phyloP scores from a whole-genome alignment of 192 early-diverging fungal species.

The Backusella circina region DNA sequence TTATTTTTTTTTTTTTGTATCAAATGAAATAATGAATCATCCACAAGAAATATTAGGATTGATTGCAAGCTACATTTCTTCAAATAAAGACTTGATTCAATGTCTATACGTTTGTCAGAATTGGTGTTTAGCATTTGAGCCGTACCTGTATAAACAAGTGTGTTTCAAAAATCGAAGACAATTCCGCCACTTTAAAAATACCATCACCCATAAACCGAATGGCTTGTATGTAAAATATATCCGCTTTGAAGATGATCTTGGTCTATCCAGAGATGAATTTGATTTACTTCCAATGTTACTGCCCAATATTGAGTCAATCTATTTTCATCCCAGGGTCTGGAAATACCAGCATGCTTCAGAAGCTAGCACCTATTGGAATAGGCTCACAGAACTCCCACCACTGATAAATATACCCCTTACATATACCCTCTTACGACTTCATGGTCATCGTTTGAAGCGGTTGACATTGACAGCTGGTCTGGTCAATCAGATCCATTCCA shows the following conservation, averaged over 20 bases:
- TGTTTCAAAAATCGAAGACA: neutral
- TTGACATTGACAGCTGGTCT: neutral
- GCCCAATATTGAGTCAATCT: neutral
- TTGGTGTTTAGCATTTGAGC: neutral
- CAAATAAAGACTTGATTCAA: neutral
- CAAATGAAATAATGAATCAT: neutral
- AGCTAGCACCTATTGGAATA: neutral
- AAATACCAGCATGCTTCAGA: neutral
- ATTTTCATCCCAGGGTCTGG: neutral
- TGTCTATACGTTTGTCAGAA: neutral
- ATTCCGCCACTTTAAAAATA: neutral
- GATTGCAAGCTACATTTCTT: neutral
- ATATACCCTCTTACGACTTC: neutral
- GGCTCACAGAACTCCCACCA: neutral
- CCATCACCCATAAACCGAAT: neutral
- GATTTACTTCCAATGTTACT: neutral
- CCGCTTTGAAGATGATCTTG: neutral
- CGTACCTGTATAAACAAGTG: neutral
- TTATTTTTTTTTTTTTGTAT: neutral
- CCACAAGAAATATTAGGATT: neutral
- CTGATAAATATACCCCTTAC: neutral
- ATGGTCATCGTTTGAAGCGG: neutral
- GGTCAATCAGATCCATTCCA: neutral
- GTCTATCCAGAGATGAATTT: neutral
- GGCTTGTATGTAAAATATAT: neutral